Evolutionary conservation across 2,329 filamentous ascomycete species (phyloP).

Genomic region (Colletotrichum lentis): DNA sequence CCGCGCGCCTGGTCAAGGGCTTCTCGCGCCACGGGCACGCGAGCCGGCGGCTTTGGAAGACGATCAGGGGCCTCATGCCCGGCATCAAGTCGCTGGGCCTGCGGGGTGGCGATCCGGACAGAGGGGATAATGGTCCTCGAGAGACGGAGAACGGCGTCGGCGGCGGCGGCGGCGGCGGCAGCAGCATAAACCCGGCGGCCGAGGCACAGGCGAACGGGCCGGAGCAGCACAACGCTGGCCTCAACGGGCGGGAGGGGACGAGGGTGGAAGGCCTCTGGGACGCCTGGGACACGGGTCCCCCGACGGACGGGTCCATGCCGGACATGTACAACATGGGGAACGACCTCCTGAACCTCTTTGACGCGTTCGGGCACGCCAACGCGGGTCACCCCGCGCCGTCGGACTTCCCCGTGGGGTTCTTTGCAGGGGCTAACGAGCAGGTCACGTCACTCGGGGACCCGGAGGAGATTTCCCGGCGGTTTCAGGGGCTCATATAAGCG

Average conservation of each 20-base stretch:
- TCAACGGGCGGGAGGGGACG: slow-evolving; percentile 4
- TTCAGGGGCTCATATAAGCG: slow-evolving; percentile 45
- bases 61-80: slow-evolving; percentile 47
- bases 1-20: slow-evolving; percentile 45
- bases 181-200: neutral
- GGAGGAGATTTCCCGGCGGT: slow-evolving; percentile 46
- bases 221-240: neutral
- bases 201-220: slow-evolving; percentile 7
- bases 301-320: slow-evolving; percentile 39
- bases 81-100: slow-evolving; percentile 44
- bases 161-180: neutral
- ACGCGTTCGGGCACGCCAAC: slow-evolving; percentile 43
- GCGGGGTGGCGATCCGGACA: slow-evolving; percentile 36
- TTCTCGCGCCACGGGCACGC: slow-evolving; percentile 47
- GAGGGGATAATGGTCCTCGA: neutral
- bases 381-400: slow-evolving; percentile 30
- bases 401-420: slow-evolving; percentile 26
- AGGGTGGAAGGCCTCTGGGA: slow-evolving; percentile 19
- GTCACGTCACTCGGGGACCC: slow-evolving; percentile 38
- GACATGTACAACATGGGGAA: slow-evolving; percentile 49
- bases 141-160: slow-evolving; percentile 22
- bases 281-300: slow-evolving; percentile 7
- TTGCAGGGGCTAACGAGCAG: slow-evolving; percentile 20
- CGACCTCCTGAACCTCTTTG: slow-evolving; percentile 49
- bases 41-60: slow-evolving; percentile 49